Conservation (phyloP, 202 grass and related monocot species). For the Digitaria exilis region DNA sequence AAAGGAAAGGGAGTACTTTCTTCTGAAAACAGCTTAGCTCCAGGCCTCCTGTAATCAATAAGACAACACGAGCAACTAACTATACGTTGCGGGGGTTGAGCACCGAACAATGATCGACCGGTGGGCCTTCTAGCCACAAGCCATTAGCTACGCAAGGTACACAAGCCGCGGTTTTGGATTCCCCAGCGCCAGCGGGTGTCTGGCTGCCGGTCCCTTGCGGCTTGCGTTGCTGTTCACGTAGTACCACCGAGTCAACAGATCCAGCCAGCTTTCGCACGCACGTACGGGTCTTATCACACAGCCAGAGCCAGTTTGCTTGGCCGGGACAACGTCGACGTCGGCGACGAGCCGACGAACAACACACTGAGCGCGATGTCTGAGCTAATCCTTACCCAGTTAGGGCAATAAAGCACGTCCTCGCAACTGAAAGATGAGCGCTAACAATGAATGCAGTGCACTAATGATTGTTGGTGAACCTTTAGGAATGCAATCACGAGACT, state of each 20-base stretch:
- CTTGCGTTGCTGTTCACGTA: background rate
- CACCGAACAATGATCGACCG: too few relatives aligned
- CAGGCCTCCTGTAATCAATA: too few relatives aligned
- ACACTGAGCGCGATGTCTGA: background rate
- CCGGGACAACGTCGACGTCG: background rate
- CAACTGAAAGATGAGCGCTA: background rate
- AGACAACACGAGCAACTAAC: too few relatives aligned
- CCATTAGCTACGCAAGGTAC: too few relatives aligned
- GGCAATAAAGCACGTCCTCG: background rate
- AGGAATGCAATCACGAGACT: background rate
- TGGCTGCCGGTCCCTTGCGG: background rate
- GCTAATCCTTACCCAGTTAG: background rate
- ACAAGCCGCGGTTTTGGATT: too few relatives aligned
- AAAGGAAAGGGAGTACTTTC: too few relatives aligned
- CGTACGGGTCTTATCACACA: background rate
- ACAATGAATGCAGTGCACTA: background rate
- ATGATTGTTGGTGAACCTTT: background rate
- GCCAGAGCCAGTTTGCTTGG: background rate
- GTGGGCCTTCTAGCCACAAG: too few relatives aligned
- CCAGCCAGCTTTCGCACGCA: background rate
- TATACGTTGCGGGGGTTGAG: too few relatives aligned
- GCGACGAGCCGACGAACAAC: background rate
- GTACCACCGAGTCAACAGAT: background rate
- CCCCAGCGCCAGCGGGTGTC: too few relatives aligned
- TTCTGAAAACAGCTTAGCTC: too few relatives aligned